These are phyloP conservation scores for Aspergillus sp. DNA, from an alignment of 2,329 filamentous ascomycete species.

Conservation along the genomic window DNA sequence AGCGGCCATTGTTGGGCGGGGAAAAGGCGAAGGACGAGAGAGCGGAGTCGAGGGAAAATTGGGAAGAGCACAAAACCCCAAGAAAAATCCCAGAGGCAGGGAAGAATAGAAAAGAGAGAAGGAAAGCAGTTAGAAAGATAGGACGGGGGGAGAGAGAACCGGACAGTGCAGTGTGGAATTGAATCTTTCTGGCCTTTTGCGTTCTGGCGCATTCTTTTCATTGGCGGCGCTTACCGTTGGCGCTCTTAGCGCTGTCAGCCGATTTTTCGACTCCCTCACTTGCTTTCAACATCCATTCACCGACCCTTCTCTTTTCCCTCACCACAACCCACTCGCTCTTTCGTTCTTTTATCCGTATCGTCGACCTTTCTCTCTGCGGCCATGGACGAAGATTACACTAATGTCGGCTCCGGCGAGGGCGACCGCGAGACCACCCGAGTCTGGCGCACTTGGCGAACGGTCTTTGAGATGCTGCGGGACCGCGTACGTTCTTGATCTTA, in stretches of 20 bases:
- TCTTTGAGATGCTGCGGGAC: constrained; percentile 92
- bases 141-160: constrained; percentile 14
- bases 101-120: constrained; percentile 7
- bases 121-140: constrained; percentile 10
- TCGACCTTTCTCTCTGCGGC: constrained; percentile 5
- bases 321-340: constrained; percentile 22
- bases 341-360: constrained; percentile 18
- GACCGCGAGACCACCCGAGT: constrained; percentile 60
- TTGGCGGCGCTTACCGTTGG: constrained; percentile 25
- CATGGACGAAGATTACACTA: constrained; percentile 42
- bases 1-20: constrained; percentile 34
- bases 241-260: constrained; percentile 28
- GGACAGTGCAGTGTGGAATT: constrained; percentile 14
- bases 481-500: constrained; percentile 60
- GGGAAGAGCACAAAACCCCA: constrained; percentile 3
- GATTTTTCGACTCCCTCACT: constrained; percentile 30
- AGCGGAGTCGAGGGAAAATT: constrained; percentile 7
- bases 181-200: constrained; percentile 19
- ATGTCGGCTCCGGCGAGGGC: constrained; percentile 35
- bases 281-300: not conserved
- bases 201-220: constrained; percentile 14
- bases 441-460: constrained; percentile 92
- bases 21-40: constrained; percentile 2
- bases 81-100: constrained; percentile 8
- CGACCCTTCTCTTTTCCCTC: constrained; percentile 2